Percentiles rank a stretch among this genome's conserved stretches.
Evolutionary conservation across 257 asterid species (phyloP).

Genomic region (Salvia splendens): DNA sequence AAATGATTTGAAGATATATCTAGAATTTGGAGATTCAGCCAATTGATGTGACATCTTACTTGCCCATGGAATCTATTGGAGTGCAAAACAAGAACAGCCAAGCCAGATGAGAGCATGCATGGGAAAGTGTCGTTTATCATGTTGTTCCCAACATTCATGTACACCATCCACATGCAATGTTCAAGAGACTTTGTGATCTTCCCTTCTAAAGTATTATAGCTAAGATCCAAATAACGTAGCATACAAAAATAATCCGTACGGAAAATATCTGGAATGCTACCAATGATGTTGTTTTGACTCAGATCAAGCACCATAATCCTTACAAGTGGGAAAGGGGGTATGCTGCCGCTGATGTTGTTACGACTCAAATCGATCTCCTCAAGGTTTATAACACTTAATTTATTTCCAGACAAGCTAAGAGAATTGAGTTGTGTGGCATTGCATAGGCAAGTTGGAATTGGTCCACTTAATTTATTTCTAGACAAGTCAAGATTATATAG

Average conservation of each 20-base stretch:
- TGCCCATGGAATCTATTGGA: slow-evolving; percentile 49
- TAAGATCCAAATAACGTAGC: not conserved
- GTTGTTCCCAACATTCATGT: slow-evolving; percentile 50
- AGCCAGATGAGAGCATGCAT: slow-evolving; percentile 38
- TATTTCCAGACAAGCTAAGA: slow-evolving; percentile 36
- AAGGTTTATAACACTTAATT: slow-evolving; percentile 12
- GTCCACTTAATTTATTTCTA: slow-evolving; percentile 19
- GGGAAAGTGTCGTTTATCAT: slow-evolving; percentile 34
- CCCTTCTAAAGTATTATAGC: slow-evolving; percentile 24
- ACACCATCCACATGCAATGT: slow-evolving; percentile 40
- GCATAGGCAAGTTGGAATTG: slow-evolving; percentile 14
- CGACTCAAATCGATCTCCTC: not conserved
- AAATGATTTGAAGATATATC: slow-evolving; percentile 30
- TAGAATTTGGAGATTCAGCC: slow-evolving; percentile 32
- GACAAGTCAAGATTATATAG: not conserved
- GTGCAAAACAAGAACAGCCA: slow-evolving; percentile 44
- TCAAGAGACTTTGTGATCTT: slow-evolving; percentile 34
- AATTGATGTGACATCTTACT: slow-evolving; percentile 27
- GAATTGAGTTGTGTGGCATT: not conserved
- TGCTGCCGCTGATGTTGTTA: slow-evolving; percentile 15
- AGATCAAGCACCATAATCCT: not conserved
- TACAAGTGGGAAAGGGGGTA: slow-evolving; percentile 24
- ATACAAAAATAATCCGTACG: not conserved
- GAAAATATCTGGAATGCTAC: not conserved
- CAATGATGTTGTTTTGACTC: not conserved